Percentiles rank a stretch among this genome's conserved stretches.
Conservation (phyloP, 192 early-diverging fungal genomes). For the Rhizophlyctis rosea region DNA sequence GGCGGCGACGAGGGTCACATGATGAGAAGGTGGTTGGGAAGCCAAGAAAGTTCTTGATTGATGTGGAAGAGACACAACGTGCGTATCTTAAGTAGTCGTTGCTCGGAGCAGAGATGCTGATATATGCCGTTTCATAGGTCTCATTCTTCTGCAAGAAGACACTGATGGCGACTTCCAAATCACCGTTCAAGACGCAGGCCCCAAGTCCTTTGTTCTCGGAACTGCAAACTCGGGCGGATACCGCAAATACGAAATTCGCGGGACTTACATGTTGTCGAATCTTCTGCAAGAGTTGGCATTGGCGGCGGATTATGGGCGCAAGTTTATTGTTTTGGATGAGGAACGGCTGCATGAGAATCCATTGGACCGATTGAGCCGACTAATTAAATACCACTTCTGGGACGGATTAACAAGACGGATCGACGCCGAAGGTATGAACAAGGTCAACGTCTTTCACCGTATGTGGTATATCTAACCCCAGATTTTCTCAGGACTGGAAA, state of each 20-base stretch:
- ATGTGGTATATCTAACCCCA: not conserved
- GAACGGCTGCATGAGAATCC: conserved; percentile 92
- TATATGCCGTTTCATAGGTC: conserved; percentile 12
- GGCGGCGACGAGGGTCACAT: conserved; percentile 42
- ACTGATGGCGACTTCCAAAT: conserved; percentile 94
- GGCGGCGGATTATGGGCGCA: conserved; percentile 82
- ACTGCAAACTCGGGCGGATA: conserved; percentile 84
- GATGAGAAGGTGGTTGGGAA: conserved; percentile 38
- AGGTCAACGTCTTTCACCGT: not conserved
- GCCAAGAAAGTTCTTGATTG: conserved; percentile 76
- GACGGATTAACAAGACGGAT: conserved; percentile 80
- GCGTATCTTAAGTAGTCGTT: conserved; percentile 7
- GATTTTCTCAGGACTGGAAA: conserved; percentile 67
- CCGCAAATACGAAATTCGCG: conserved; percentile 85
- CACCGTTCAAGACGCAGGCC: conserved; percentile 86
- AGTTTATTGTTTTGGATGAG: conserved; percentile 86
- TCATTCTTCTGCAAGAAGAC: conserved; percentile 88
- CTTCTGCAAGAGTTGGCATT: conserved; percentile 93
- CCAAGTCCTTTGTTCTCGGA: conserved; percentile 81
- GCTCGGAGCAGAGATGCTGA: not conserved
- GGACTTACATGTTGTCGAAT: conserved; percentile 93
- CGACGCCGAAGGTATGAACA: conserved; percentile 47
- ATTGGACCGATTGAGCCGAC: conserved; percentile 79
- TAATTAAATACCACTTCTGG: conserved; percentile 95
- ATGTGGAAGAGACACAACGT: conserved; percentile 80